These are phyloP conservation scores for Mortierella hygrophila DNA, from an alignment of 192 early-diverging fungal genomes.

Conservation along the genomic window DNA sequence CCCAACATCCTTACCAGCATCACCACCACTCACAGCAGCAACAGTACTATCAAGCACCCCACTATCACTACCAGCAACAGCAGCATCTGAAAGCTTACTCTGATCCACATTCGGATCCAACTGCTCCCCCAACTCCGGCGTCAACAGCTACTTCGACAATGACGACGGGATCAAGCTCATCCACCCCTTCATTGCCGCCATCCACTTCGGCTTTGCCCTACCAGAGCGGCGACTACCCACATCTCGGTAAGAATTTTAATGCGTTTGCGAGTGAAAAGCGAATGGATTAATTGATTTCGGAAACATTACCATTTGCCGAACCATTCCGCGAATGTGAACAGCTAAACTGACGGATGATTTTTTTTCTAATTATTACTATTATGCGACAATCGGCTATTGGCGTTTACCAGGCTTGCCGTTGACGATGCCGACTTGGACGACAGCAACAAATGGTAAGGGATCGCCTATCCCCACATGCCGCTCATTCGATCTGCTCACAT, in stretches of 20 bases:
- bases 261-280: neutral
- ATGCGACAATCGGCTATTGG: neutral
- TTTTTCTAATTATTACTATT: neutral
- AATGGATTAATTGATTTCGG: neutral
- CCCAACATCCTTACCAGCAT: conserved; percentile 1
- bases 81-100: conserved; percentile 20
- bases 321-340: neutral
- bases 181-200: conserved; percentile 12
- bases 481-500: neutral
- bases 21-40: conserved; percentile 10
- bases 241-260: neutral
- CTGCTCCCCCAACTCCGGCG: neutral
- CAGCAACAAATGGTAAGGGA: conserved; percentile 26
- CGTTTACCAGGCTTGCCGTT: conserved; percentile 13
- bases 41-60: conserved; percentile 4
- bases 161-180: conserved; percentile 10
- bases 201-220: conserved; percentile 22
- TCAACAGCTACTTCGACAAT: conserved; percentile 17
- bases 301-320: neutral
- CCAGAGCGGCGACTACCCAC: conserved; percentile 17
- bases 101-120: conserved; percentile 28
- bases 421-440: conserved; percentile 24
- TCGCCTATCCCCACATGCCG: neutral
- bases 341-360: neutral
- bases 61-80: conserved; percentile 19